phyloP scores from a whole-genome alignment of 331 rosid genomes.

The Acacia pycnantha region DNA sequence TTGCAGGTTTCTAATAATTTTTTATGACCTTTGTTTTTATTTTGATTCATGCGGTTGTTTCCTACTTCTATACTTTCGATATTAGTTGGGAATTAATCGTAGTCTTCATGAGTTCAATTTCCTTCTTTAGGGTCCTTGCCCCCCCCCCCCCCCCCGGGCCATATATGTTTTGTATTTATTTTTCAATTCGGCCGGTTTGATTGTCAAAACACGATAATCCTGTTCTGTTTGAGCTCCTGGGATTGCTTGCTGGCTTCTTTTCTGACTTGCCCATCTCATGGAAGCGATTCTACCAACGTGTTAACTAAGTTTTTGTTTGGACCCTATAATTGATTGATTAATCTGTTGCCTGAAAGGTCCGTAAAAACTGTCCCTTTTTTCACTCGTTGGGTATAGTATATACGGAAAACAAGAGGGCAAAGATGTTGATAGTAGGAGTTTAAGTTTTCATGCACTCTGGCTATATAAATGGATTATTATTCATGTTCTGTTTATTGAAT shows the following conservation, averaged over 20 bases:
- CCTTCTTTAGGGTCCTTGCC: background rate
- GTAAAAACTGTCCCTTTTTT: background rate
- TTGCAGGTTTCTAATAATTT: constrained; percentile 38
- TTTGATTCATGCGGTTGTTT: background rate
- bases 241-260: background rate
- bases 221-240: background rate
- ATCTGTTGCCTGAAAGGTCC: background rate
- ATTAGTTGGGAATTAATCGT: background rate
- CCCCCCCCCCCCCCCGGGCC: background rate
- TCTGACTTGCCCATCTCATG: background rate
- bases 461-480: background rate
- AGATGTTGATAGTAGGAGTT: background rate
- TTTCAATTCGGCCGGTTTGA: background rate
- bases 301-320: background rate
- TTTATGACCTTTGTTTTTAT: background rate
- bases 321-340: background rate
- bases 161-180: background rate
- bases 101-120: background rate
- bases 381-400: background rate
- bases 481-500: background rate
- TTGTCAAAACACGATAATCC: background rate
- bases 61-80: background rate
- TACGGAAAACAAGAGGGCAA: background rate
- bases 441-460: background rate
- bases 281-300: background rate